Evolutionary conservation across 192 early-diverging fungal species (phyloP).

Genomic region (Pilaira anomala): DNA sequence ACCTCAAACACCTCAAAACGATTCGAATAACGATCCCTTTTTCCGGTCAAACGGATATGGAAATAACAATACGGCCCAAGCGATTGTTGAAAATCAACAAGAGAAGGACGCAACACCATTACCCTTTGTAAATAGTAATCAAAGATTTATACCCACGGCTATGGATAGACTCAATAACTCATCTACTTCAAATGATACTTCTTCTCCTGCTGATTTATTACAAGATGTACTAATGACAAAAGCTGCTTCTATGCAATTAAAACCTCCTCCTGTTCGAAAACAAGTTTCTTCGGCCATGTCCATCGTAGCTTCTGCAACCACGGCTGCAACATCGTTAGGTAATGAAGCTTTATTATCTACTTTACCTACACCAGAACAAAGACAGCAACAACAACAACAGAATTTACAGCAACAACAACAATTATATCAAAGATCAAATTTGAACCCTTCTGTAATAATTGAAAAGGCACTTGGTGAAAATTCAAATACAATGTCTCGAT

Average conservation of each 20-base stretch:
- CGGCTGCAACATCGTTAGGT: neutral
- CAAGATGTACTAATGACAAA: slow-evolving; percentile 33
- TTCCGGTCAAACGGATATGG: slow-evolving; percentile 23
- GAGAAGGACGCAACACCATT: neutral
- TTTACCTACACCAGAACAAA: neutral
- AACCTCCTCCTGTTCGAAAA: slow-evolving; percentile 17
- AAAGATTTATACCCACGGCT: slow-evolving; percentile 19
- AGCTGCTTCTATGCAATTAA: slow-evolving; percentile 22
- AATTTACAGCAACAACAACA: neutral
- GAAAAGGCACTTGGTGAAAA: neutral
- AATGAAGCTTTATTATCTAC: neutral
- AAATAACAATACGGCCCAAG: neutral
- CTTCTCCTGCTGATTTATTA: neutral
- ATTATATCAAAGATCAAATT: neutral
- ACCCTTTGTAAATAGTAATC: neutral
- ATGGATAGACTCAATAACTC: slow-evolving; percentile 19
- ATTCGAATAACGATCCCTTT: slow-evolving; percentile 27
- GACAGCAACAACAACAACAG: neutral
- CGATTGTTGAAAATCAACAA: slow-evolving; percentile 1
- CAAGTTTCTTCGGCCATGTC: slow-evolving; percentile 6
- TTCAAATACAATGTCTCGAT: neutral
- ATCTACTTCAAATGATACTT: neutral
- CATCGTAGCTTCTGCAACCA: neutral
- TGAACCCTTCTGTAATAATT: neutral
- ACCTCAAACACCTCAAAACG: slow-evolving; percentile 45